Conservation (phyloP, 1,139 yeast genomes). For the Pneumocystis carinii region DNA sequence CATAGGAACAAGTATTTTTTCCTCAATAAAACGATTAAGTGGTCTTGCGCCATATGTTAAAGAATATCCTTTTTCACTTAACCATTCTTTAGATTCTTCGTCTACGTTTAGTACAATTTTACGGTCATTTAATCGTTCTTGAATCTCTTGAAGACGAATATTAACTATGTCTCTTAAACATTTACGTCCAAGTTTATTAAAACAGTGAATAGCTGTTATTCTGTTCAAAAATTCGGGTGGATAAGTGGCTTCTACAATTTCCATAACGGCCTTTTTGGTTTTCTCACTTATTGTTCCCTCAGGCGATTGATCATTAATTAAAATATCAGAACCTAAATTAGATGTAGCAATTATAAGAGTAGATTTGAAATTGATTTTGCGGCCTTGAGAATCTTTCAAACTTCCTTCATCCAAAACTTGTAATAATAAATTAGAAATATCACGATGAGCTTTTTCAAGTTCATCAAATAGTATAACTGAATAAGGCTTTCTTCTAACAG, state of each 20-base stretch:
- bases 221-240: conserved; percentile 94
- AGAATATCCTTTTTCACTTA: conserved; percentile 77
- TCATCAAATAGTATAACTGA: conserved; percentile 88
- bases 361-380: conserved; percentile 82
- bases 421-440: conserved; percentile 68
- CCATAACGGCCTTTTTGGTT: conserved; percentile 44
- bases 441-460: conserved; percentile 93
- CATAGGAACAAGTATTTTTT: conserved; percentile 67
- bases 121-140: conserved; percentile 61
- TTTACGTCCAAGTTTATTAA: conserved; percentile 66
- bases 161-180: conserved; percentile 70
- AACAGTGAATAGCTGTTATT: conserved; percentile 76
- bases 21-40: conserved; percentile 74
- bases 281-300: conserved; percentile 30
- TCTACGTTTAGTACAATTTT: conserved; percentile 52
- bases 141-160: conserved; percentile 65
- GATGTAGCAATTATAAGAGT: conserved; percentile 96
- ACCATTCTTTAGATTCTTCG: conserved; percentile 49
- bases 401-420: conserved; percentile 94
- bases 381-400: conserved; percentile 87
- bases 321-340: conserved; percentile 83
- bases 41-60: conserved; percentile 93
- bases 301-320: conserved; percentile 46
- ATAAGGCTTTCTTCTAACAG: conserved; percentile 87
- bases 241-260: conserved; percentile 52